phyloP scores from a whole-genome alignment of 805 yeast genomes.

The Sugiyamaella valdiviana region DNA sequence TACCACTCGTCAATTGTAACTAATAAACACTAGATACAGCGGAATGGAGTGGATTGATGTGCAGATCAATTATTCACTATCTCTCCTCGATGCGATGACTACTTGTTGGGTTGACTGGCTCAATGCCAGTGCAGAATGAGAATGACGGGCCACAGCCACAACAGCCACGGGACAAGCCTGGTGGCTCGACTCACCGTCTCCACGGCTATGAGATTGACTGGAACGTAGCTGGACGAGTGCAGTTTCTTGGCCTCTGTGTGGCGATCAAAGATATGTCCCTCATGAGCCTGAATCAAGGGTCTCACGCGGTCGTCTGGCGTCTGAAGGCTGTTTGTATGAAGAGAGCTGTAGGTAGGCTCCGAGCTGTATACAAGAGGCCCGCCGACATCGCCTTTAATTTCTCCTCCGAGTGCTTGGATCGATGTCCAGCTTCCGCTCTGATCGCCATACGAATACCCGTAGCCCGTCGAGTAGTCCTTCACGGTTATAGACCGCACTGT shows the following conservation, averaged over 20 bases:
- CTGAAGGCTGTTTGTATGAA: not conserved
- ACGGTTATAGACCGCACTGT: conserved; percentile 52
- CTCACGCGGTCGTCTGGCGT: too few relatives aligned
- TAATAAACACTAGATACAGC: too few relatives aligned
- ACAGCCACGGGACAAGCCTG: not conserved
- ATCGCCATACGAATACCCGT: conserved; percentile 38
- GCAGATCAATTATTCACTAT: too few relatives aligned
- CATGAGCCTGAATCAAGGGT: not conserved
- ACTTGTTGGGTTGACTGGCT: too few relatives aligned
- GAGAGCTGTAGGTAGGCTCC: not conserved
- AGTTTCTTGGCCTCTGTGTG: not conserved
- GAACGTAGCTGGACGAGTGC: not conserved
- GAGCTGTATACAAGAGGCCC: not conserved
- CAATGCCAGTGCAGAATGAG: too few relatives aligned
- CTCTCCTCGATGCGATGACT: too few relatives aligned
- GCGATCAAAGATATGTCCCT: not conserved
- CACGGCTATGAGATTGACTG: not conserved
- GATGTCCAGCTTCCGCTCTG: conserved; percentile 37
- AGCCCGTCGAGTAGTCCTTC: conserved; percentile 47
- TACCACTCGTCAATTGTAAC: too few relatives aligned
- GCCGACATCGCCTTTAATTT: conserved; percentile 44
- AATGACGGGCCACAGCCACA: not conserved
- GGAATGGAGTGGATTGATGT: too few relatives aligned
- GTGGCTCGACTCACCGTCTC: not conserved
- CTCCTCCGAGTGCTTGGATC: conserved; percentile 38